Base-by-base conservation (phyloP, 2,329 filamentous ascomycete genomes). In the Neurospora sp. region DNA sequence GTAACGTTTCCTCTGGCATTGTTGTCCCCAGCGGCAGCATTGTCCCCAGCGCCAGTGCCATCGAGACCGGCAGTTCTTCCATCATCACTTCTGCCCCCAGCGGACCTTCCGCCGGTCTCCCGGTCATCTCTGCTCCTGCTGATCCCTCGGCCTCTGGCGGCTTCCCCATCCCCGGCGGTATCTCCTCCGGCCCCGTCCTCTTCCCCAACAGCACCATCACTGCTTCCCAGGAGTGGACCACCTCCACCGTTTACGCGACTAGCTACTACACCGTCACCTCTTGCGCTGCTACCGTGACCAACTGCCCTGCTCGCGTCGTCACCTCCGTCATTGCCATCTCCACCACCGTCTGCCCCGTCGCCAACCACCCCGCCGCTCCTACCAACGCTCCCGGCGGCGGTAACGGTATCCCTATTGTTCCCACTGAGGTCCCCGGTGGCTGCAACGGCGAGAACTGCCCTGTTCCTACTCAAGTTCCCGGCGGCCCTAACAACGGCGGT, bases 301-400 rank as follows among this genome's bases (percentile, higher is more conserved):
- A 75, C 68, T 78, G 77, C 74, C 77, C 77, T 8, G 72, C 68
- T 66, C 72, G 73, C 58, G 58, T 72, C 52, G 74, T 76, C 28
- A 77, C 76, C 19, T 74, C 74, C 19, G 75, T 77, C 46, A 73
- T 78, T 52, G 73, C 77, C 62, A 68, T 75, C 67, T 81, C 78
- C 43, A 83, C 81, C 62, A 83, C 82, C 5, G 76, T 83, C 69
- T 83, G 81, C 78, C 82, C 82, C 11, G 78, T 83, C 28, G 74
- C 74, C 33, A 71, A 70, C 42, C 70, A 69, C 66, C 66, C 42
- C 17, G 19, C 69, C 13, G 46, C 66, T 19, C 71, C 68, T n/a
- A 58, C 43, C 58, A 42, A 66, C 62, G 58, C 42, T 46, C 15
- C 15, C 40, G 38, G 66, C 15, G 68, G 19, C 10, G 52, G 66